Evolutionary conservation across 176 grass and related monocot genomes (phyloP).

Genomic region (Oryza longistaminata): DNA sequence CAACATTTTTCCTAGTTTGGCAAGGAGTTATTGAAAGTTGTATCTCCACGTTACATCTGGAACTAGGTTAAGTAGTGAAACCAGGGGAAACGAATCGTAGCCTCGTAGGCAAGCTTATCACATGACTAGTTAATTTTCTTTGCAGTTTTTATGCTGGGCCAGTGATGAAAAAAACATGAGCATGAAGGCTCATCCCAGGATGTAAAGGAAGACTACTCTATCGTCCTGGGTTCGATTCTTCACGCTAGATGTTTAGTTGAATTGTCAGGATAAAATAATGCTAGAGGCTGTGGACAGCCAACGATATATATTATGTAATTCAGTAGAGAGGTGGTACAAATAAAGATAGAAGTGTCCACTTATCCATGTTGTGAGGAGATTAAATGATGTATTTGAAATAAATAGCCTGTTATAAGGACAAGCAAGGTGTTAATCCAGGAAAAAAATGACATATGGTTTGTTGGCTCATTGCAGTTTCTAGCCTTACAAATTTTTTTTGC

Average conservation of each 20-base stretch:
- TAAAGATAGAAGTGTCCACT: neutral
- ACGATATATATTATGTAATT: neutral
- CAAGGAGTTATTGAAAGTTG: neutral
- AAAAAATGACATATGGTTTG: neutral
- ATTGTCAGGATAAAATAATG: slow-evolving; percentile 11
- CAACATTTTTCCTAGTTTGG: neutral
- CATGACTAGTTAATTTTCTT: neutral
- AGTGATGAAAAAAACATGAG: neutral
- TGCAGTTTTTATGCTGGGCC: neutral
- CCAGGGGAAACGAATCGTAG: neutral
- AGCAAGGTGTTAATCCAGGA: neutral
- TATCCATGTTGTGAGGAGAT: neutral
- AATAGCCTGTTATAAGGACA: neutral
- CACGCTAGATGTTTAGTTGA: neutral
- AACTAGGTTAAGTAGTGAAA: neutral
- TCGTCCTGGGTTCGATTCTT: too few species aligned
- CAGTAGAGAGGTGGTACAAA: neutral
- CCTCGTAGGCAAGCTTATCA: neutral
- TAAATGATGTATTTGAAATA: neutral
- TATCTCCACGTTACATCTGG: neutral
- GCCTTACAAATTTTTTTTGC: neutral
- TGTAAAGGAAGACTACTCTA: neutral
- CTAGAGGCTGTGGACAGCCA: neutral
- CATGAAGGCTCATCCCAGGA: neutral
- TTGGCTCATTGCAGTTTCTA: neutral